These are phyloP conservation scores for Aspergillus luchuensis DNA, from an alignment of 2,329 filamentous ascomycete genomes.

Conservation along the genomic window DNA sequence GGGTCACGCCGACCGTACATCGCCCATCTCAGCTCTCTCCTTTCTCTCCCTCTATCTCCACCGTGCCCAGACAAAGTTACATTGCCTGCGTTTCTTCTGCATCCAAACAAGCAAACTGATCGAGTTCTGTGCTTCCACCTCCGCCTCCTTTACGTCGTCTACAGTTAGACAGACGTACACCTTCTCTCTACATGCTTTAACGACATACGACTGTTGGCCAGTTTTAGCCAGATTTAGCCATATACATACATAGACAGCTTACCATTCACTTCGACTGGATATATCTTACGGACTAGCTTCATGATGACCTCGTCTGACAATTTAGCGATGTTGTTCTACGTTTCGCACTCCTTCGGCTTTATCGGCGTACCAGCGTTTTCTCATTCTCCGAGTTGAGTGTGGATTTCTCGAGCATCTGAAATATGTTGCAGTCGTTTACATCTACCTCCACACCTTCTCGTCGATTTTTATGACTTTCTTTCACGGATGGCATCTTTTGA, in stretches of 20 bases:
- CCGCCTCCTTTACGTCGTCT: slow-evolving; percentile 18
- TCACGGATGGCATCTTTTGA: not conserved
- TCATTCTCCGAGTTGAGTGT: slow-evolving; percentile 14
- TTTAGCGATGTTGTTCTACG: slow-evolving; percentile 28
- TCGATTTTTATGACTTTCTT: not conserved
- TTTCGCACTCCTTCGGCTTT: slow-evolving; percentile 19
- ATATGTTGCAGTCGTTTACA: slow-evolving; percentile 21
- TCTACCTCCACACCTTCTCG: slow-evolving; percentile 9
- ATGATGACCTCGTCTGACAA: slow-evolving; percentile 21
- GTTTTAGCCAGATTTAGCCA: slow-evolving; percentile 27
- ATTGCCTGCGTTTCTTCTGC: slow-evolving; percentile 13
- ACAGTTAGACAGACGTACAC: slow-evolving; percentile 2
- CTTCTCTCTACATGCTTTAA: slow-evolving; percentile 10
- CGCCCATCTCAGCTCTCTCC: slow-evolving; percentile 8
- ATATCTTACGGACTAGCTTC: slow-evolving; percentile 24
- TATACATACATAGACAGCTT: slow-evolving; percentile 31
- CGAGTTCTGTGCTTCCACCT: slow-evolving; percentile 15
- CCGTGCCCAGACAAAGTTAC: slow-evolving; percentile 18
- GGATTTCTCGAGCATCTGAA: slow-evolving; percentile 20
- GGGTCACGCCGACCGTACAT: slow-evolving; percentile 10
- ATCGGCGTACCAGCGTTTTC: slow-evolving; percentile 23
- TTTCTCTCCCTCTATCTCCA: slow-evolving; percentile 1
- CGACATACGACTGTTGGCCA: slow-evolving; percentile 25
- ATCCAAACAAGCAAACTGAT: slow-evolving; percentile 11
- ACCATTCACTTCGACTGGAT: slow-evolving; percentile 27